Evolutionary conservation across 768 basidiomycete species (phyloP).

Genomic region (Pleurotus platypus): DNA sequence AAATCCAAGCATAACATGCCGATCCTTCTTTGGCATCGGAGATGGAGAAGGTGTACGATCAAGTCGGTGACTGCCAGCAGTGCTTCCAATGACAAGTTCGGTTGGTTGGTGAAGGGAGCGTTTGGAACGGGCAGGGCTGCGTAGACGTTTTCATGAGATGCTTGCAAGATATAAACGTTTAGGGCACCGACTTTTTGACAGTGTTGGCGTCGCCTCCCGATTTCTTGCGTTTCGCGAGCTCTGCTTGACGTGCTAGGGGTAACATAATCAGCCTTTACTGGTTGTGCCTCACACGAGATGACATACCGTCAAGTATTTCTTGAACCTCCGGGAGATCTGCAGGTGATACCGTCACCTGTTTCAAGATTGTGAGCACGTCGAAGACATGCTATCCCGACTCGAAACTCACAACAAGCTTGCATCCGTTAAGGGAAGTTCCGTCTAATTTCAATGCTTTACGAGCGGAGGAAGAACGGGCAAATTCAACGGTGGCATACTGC

Average conservation of each 20-base stretch:
- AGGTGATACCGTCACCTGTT: constrained; percentile 30
- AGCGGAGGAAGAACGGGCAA: constrained; percentile 31
- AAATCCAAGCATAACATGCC: constrained; percentile 24
- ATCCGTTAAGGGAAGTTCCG: constrained; percentile 31
- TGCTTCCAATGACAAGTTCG: constrained; percentile 11
- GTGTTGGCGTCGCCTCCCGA: background rate
- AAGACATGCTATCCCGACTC: background rate
- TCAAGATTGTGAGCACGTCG: background rate
- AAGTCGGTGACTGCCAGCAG: constrained; percentile 5
- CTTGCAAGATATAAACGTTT: background rate
- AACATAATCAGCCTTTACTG: background rate
- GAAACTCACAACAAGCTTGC: constrained; percentile 36
- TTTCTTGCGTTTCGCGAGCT: constrained; percentile 1
- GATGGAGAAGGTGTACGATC: background rate
- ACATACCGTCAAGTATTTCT: constrained; percentile 21
- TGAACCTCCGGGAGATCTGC: constrained; percentile 37
- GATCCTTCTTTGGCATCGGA: constrained; percentile 18
- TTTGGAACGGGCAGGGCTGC: constrained; percentile 12
- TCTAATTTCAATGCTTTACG: constrained; percentile 37
- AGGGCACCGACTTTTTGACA: constrained; percentile 3
- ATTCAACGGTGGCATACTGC: constrained; percentile 52
- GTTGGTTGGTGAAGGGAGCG: constrained; percentile 18
- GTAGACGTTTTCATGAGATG: background rate
- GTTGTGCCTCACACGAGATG: background rate
- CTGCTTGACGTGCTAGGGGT: background rate